Evolutionary conservation across 176 grass and related monocot species (phyloP).

Genomic region (Oropetium thomaeum): DNA sequence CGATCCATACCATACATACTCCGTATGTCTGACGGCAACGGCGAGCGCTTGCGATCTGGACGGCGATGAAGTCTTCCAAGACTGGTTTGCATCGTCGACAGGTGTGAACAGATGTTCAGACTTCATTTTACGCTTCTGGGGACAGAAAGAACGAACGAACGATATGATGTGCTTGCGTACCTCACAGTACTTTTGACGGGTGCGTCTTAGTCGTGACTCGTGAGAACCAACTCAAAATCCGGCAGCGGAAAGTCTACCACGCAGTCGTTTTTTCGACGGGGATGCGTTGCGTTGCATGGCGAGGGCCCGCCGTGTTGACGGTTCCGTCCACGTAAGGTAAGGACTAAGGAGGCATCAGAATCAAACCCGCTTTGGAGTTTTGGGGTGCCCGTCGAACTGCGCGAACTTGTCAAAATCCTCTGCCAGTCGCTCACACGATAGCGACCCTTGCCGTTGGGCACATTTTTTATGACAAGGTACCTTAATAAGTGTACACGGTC

Average conservation of each 20-base stretch:
- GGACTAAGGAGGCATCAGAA: neutral
- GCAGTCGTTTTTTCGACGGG: slow-evolving; percentile 5
- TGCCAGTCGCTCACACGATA: neutral
- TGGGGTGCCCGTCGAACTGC: no score
- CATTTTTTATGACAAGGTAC: neutral
- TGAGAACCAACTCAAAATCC: neutral
- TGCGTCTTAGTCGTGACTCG: no score
- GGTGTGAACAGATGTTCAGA: neutral
- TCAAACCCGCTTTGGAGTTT: neutral
- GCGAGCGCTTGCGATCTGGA: neutral
- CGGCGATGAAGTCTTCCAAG: neutral
- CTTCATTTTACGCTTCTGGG: neutral
- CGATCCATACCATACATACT: no score
- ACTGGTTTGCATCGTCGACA: neutral
- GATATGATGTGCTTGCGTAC: no score
- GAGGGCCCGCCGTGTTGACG: neutral
- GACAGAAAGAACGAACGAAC: neutral
- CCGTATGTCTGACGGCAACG: no score
- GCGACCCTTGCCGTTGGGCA: neutral
- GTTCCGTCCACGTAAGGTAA: neutral
- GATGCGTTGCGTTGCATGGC: neutral
- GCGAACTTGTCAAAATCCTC: neutral
- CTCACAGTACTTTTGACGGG: no score
- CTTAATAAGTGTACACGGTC: no score
- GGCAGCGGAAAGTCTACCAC: neutral